These are phyloP conservation scores for Citrus glauca DNA, from an alignment of 345 rosid species.

Conservation along the genomic window DNA sequence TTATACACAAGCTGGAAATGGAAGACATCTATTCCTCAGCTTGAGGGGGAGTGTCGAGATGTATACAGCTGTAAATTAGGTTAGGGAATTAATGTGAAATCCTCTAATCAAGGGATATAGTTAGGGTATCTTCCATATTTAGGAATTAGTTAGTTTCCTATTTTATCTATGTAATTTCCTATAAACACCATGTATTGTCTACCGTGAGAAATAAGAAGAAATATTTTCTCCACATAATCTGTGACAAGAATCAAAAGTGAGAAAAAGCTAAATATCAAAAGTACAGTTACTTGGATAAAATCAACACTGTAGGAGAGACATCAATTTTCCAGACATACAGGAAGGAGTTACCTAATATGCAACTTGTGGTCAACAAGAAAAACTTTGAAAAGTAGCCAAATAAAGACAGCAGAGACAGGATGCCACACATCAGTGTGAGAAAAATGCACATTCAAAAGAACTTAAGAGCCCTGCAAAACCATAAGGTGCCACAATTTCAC, in stretches of 20 bases:
- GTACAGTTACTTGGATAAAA: not conserved
- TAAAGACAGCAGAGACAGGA: conserved; percentile 1
- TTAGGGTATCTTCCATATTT: too few relatives aligned
- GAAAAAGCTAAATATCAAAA: not conserved
- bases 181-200: too few relatives aligned
- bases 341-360: not conserved
- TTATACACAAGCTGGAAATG: too few relatives aligned
- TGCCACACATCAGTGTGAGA: not conserved
- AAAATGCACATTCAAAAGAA: not conserved
- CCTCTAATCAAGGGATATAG: too few relatives aligned
- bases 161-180: too few relatives aligned
- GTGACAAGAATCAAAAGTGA: not conserved
- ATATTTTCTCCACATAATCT: too few relatives aligned
- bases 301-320: not conserved
- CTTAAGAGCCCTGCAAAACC: not conserved
- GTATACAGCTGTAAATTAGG: too few relatives aligned
- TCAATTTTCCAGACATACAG: not conserved
- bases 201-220: too few relatives aligned
- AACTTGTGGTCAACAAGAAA: not conserved
- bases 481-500: not conserved
- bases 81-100: too few relatives aligned
- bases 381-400: not conserved
- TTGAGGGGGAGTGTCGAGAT: too few relatives aligned
- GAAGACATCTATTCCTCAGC: too few relatives aligned
- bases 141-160: too few relatives aligned